Percentiles rank a stretch among this genome's conserved stretches.
Conservation (phyloP, 2,329 filamentous ascomycete species). For the Chrysoporthe cubensis region DNA sequence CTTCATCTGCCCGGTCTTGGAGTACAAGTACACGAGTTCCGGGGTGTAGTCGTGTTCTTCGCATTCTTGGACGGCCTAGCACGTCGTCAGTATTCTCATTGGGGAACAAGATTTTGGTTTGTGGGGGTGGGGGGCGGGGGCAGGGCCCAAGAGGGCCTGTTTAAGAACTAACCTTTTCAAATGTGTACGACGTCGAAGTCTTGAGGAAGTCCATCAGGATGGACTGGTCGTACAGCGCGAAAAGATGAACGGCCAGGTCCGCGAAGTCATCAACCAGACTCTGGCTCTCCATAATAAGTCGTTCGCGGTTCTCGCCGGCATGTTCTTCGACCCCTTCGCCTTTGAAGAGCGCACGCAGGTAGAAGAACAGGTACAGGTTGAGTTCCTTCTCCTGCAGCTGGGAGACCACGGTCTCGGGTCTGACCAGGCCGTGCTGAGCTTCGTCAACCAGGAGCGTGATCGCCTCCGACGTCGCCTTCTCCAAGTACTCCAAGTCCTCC, state of each 20-base stretch:
- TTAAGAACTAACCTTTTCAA: constrained; percentile 64
- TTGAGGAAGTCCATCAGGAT: constrained; percentile 88
- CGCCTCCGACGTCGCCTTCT: constrained; percentile 79
- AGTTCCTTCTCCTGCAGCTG: constrained; percentile 73
- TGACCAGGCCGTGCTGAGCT: constrained; percentile 85
- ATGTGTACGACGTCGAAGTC: constrained; percentile 83
- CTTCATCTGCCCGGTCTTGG: constrained; percentile 93
- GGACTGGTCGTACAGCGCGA: constrained; percentile 79
- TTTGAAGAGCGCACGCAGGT: constrained; percentile 83
- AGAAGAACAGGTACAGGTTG: constrained; percentile 85
- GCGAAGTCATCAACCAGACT: constrained; percentile 83
- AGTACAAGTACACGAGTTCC: constrained; percentile 93
- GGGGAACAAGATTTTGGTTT: neutral
- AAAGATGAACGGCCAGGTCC: constrained; percentile 83
- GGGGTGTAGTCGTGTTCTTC: constrained; percentile 81
- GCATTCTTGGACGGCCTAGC: constrained; percentile 72
- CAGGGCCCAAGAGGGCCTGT: neutral
- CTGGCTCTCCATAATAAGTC: constrained; percentile 61
- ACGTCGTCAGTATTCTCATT: constrained; percentile 27
- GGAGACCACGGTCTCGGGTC: constrained; percentile 73
- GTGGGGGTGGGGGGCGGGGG: neutral
- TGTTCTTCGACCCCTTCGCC: constrained; percentile 67
- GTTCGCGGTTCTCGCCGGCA: constrained; percentile 57
- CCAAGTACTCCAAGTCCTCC: constrained; percentile 73
- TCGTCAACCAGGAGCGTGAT: constrained; percentile 88